Evolutionary conservation across 306 rosid species (phyloP).

Genomic region (Rosa lucieae): DNA sequence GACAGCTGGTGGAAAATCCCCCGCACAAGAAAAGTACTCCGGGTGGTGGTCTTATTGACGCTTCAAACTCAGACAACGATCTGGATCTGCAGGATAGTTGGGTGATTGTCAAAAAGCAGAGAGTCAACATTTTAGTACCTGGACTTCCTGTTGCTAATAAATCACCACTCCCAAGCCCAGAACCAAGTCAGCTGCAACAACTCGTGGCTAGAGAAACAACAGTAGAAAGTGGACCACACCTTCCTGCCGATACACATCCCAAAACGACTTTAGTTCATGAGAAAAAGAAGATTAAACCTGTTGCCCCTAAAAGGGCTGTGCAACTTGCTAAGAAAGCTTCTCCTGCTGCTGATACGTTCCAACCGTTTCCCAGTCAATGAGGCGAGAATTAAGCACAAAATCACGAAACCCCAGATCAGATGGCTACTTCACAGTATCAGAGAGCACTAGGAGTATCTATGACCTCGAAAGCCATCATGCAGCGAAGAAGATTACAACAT

Average conservation of each 20-base stretch:
- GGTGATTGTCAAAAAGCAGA: slow-evolving; percentile 86
- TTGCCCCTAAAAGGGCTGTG: slow-evolving; percentile 21
- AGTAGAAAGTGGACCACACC: slow-evolving; percentile 23
- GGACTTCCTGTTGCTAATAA: slow-evolving; percentile 38
- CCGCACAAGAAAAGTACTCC: slow-evolving; percentile 32
- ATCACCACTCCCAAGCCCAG: slow-evolving; percentile 35
- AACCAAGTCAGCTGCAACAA: slow-evolving; percentile 48
- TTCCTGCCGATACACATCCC: slow-evolving; percentile 33
- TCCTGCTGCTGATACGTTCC: slow-evolving; percentile 31
- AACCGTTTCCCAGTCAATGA: slow-evolving; percentile 33
- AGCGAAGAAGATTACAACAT: slow-evolving; percentile 40
- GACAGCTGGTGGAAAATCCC: slow-evolving; percentile 30
- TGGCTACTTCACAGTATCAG: slow-evolving; percentile 33
- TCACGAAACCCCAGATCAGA: slow-evolving; percentile 37
- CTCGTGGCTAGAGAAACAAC: slow-evolving; percentile 33
- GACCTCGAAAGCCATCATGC: slow-evolving; percentile 39
- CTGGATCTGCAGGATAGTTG: slow-evolving; percentile 50
- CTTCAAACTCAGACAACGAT: slow-evolving; percentile 30
- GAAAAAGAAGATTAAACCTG: slow-evolving; percentile 31
- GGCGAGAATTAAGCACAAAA: slow-evolving; percentile 31
- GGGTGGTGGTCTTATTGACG: slow-evolving; percentile 26
- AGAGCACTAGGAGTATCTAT: slow-evolving; percentile 44
- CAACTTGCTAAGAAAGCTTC: slow-evolving; percentile 27
- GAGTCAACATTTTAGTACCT: slow-evolving; percentile 72
- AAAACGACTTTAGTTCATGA: slow-evolving; percentile 34